phyloP scores from a whole-genome alignment of 176 grass and related monocot species.

The Aegilops speltoides region DNA sequence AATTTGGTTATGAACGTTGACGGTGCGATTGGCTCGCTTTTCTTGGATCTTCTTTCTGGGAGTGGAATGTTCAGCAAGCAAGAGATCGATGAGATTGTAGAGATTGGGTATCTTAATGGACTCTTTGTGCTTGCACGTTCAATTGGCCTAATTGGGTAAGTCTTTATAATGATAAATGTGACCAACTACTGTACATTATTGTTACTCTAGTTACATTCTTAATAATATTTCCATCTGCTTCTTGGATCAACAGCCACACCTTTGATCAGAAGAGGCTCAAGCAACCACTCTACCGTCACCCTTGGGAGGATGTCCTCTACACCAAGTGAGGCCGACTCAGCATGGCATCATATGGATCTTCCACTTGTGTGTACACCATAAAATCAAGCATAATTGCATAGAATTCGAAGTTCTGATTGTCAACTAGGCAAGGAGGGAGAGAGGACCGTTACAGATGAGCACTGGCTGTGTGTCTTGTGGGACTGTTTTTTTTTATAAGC shows the following conservation, averaged over 20 bases:
- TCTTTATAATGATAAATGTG: background rate
- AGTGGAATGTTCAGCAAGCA: slow-evolving; percentile 97
- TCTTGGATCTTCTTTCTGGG: slow-evolving; percentile 96
- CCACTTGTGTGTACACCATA: slow-evolving; percentile 32
- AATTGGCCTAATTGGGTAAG: slow-evolving; percentile 90
- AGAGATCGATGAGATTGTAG: slow-evolving; percentile 92
- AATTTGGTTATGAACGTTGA: slow-evolving; percentile 85
- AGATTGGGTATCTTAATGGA: slow-evolving; percentile 96
- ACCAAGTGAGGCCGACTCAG: slow-evolving; percentile 67
- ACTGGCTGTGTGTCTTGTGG: background rate
- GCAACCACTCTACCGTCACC: slow-evolving; percentile 95
- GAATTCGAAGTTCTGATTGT: slow-evolving; percentile 20
- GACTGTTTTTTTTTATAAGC: slow-evolving; percentile 27
- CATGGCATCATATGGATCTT: background rate
- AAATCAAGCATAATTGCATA: slow-evolving; percentile 22
- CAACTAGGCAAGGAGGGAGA: slow-evolving; percentile 23
- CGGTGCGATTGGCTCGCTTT: slow-evolving; percentile 88
- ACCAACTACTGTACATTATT: background rate
- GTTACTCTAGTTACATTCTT: background rate
- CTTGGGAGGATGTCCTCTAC: slow-evolving; percentile 99
- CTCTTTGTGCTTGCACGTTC: slow-evolving; percentile 97
- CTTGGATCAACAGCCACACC: slow-evolving; percentile 62
- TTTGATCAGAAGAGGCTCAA: slow-evolving; percentile 99
- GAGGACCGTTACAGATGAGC: slow-evolving; percentile 15
- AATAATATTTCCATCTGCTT: background rate